phyloP scores from a whole-genome alignment of 2,329 filamentous ascomycete genomes.

The Hypoxylon sp. region DNA sequence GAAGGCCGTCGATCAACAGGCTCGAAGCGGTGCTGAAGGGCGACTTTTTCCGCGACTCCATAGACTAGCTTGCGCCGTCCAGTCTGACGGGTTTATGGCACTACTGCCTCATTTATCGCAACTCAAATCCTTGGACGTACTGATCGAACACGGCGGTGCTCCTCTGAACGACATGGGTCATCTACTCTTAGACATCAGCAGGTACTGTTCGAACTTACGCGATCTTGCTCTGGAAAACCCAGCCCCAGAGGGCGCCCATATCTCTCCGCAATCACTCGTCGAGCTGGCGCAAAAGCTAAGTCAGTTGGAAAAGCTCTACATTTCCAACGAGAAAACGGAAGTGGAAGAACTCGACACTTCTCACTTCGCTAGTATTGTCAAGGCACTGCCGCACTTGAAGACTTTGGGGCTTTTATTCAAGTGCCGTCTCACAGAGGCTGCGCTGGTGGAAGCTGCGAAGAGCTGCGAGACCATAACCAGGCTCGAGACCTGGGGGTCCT shows the following conservation, averaged over 20 bases:
- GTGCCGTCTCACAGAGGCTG: conserved; percentile 16
- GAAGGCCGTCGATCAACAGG: neutral
- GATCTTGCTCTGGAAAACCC: neutral
- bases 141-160: neutral
- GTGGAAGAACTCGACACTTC: neutral
- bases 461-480: neutral
- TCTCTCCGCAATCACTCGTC: conserved; percentile 1
- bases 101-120: conserved; percentile 21
- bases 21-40: neutral
- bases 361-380: conserved; percentile 6
- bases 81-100: conserved; percentile 1
- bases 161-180: neutral
- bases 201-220: neutral
- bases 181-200: neutral
- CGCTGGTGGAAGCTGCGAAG: conserved; percentile 12
- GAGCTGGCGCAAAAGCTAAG: neutral
- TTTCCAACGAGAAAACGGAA: neutral
- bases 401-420: conserved; percentile 5
- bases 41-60: conserved; percentile 11
- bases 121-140: conserved; percentile 10
- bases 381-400: neutral
- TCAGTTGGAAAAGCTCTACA: conserved; percentile 2
- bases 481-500: conserved; percentile 13
- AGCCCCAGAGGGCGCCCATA: neutral
- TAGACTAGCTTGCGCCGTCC: conserved; percentile 2